Evolutionary conservation across 768 basidiomycete genomes (phyloP).

Genomic region (Boletus reticuloceps): DNA sequence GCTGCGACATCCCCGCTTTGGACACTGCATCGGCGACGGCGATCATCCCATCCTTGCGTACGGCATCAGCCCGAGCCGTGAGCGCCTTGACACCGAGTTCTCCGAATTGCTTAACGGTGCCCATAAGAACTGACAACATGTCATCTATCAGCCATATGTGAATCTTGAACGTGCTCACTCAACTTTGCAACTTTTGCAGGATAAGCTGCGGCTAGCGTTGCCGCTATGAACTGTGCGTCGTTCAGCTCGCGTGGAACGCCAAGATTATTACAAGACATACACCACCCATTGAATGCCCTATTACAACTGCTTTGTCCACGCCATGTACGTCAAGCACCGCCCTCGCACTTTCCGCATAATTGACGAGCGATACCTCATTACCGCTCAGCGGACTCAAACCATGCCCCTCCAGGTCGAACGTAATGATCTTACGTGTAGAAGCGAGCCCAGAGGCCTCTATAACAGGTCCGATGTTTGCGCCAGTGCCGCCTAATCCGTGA

Average conservation of each 20-base stretch:
- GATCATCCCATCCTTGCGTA: slow-evolving; percentile 8
- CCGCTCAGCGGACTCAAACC: slow-evolving; percentile 12
- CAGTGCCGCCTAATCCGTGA: neutral
- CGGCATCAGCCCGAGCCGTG: neutral
- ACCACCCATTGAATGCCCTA: slow-evolving; percentile 5
- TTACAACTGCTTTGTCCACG: slow-evolving; percentile 2
- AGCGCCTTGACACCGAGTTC: neutral
- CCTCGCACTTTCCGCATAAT: slow-evolving; percentile 9
- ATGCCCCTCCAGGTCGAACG: slow-evolving; percentile 10
- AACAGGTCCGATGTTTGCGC: slow-evolving; percentile 7
- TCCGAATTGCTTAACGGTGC: neutral
- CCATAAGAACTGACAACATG: neutral
- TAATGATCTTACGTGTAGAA: slow-evolving; percentile 13
- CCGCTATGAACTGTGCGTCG: neutral
- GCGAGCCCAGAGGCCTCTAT: slow-evolving; percentile 8
- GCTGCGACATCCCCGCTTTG: slow-evolving; percentile 1
- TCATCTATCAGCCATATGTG: neutral
- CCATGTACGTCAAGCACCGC: slow-evolving; percentile 12
- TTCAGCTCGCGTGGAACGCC: neutral
- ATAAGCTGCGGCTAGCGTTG: neutral
- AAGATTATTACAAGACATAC: neutral
- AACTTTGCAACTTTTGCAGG: slow-evolving; percentile 1
- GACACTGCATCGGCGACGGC: neutral
- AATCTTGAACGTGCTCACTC: neutral
- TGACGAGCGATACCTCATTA: slow-evolving; percentile 10